These are phyloP conservation scores for Fusarium concolor DNA, from an alignment of 2,329 filamentous ascomycete species.

Conservation along the genomic window DNA sequence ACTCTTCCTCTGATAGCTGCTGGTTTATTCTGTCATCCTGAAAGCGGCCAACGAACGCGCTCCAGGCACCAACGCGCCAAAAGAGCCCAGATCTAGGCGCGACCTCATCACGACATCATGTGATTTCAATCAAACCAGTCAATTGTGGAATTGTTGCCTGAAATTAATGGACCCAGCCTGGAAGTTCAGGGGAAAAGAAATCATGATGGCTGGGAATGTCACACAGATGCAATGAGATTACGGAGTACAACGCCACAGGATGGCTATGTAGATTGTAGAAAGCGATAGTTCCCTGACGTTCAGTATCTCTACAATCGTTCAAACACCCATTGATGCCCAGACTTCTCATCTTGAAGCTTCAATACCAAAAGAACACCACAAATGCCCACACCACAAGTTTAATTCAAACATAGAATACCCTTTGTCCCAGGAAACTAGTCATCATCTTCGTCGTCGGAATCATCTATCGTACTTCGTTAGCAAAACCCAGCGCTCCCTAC, in stretches of 20 bases:
- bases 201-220: background rate
- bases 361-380: background rate
- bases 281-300: background rate
- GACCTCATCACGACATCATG: slow-evolving; percentile 46
- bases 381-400: too few species aligned
- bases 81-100: slow-evolving; percentile 21
- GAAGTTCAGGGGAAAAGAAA: background rate
- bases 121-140: slow-evolving; percentile 22
- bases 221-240: background rate
- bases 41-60: slow-evolving; percentile 16
- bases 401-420: too few species aligned
- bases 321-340: background rate
- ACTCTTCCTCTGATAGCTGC: too few species aligned
- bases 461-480: slow-evolving; percentile 34
- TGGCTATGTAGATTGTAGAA: background rate
- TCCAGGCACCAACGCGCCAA: slow-evolving; percentile 45
- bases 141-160: slow-evolving; percentile 34
- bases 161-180: slow-evolving; percentile 18
- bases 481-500: slow-evolving; percentile 23
- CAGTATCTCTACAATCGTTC: background rate
- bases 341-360: background rate
- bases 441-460: slow-evolving; percentile 14
- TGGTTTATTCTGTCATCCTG: slow-evolving; percentile 21
- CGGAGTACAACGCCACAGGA: background rate
- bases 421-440: background rate